Evolutionary conservation across 768 basidiomycete genomes (phyloP).

Genomic region (Russula olivacea): DNA sequence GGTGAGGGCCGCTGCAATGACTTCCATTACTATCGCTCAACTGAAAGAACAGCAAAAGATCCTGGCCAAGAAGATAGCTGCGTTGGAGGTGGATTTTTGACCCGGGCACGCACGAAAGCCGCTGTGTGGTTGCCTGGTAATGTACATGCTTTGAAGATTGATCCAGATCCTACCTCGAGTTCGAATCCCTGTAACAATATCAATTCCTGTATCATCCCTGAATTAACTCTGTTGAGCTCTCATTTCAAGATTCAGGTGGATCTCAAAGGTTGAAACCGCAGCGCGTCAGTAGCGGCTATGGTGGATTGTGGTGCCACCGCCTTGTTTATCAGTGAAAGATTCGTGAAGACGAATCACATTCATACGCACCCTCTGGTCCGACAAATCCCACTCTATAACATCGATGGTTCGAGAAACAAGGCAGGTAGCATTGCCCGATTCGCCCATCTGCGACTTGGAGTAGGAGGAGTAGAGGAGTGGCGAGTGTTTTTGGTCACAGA

Average conservation of each 20-base stretch:
- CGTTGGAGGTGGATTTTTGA: not conserved
- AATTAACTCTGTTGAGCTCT: accelerated
- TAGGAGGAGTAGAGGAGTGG: accelerated
- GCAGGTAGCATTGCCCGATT: not conserved
- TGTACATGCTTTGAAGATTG: accelerated
- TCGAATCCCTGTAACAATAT: not conserved
- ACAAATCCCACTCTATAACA: not conserved
- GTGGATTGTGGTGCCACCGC: not conserved
- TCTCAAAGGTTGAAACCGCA: not conserved
- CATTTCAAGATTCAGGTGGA: not conserved
- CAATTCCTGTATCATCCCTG: not conserved
- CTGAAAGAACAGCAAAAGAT: accelerated
- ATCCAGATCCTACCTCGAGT: accelerated
- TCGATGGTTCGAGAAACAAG: not conserved
- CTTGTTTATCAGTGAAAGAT: not conserved
- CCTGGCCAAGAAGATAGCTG: not conserved
- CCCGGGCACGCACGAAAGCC: not conserved
- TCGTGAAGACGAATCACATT: not conserved
- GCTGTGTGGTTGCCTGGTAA: no score
- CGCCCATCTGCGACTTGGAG: accelerated
- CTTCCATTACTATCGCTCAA: no score
- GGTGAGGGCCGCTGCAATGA: no score
- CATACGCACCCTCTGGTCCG: accelerated
- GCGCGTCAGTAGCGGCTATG: not conserved
- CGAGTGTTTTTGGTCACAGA: not conserved